Evolutionary conservation across 768 basidiomycete genomes (phyloP), one percentile per base, ranked within the genome.

Genomic region (Mycena capillaripes): DNA sequence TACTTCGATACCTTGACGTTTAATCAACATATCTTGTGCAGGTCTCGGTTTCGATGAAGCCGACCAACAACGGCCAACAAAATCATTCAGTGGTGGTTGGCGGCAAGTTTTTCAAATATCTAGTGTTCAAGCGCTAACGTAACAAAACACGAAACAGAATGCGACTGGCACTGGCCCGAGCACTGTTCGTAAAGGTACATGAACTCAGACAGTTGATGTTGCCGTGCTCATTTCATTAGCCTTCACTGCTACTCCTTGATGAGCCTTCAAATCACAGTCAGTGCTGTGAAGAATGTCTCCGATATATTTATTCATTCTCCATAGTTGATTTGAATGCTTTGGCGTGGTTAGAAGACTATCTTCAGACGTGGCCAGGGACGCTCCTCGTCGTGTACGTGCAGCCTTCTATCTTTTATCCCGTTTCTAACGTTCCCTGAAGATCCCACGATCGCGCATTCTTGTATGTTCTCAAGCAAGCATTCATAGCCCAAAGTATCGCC

Each of bases 201-300:
- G 46, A 25, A 17, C 55, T 16, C 30, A 50, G 30, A 50, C 42
- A 34, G 2, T 46, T 63, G 68, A 30, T 23, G 25, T 32, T n/a
- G 27, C 58, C 44, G 4, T 42, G 42, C 46, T 63, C 29, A 73
- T 60, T 66, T 75, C 61, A 34, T 30, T 64, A 93, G 91, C 92
- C 92, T 40, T 80, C 94, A 48, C 85, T 97, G 36, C 85, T 97
- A 58, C 86, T 97, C 74, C 87, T 97, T 21, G 97, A 97, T 81
- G 96, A 98, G 79, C 97, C 97, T 79, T 97, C 97, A 14, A 99
- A 99, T 88, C 96, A 98, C 84, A 96, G 95, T 95, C 76, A 76
- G 92, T 81, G 25, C 52, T 16, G 23, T 19, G 25, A 23, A 2
- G 32, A 16, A 27, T 32, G 38, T 19, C 3, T 19, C 60, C 48